These are phyloP conservation scores for Aspergillus pseudonomiae DNA, from an alignment of 2,329 filamentous ascomycete genomes.

Conservation along the genomic window DNA sequence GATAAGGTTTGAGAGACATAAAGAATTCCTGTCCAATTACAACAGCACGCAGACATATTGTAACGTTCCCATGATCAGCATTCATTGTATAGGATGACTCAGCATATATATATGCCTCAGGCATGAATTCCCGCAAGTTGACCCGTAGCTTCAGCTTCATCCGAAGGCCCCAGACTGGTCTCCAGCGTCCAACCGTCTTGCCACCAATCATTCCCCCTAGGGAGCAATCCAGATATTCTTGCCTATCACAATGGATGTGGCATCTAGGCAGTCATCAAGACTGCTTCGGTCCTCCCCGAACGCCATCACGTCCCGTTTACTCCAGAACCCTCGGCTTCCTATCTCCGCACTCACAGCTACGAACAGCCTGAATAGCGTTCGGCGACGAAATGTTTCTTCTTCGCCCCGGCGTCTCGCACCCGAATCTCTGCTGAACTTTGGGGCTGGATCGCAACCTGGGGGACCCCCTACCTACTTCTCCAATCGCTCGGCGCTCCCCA, in stretches of 20 bases:
- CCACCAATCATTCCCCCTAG: background rate
- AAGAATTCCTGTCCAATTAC: background rate
- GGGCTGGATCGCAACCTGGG: conserved; percentile 28
- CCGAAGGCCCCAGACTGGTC: conserved; percentile 21
- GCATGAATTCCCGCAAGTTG: conserved; percentile 15
- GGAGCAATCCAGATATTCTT: background rate
- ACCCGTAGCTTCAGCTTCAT: conserved; percentile 18
- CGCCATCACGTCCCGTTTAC: conserved; percentile 24
- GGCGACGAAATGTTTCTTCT: conserved; percentile 35
- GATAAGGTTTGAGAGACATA: background rate
- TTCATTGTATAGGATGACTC: conserved; percentile 13
- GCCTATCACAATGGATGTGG: conserved; percentile 39
- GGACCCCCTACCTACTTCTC: conserved; percentile 75
- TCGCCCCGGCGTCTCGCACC: conserved; percentile 32
- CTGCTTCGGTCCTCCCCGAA: conserved; percentile 33
- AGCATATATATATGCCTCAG: conserved; percentile 28
- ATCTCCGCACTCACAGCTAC: conserved; percentile 22
- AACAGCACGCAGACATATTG: no score
- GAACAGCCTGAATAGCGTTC: conserved; percentile 27
- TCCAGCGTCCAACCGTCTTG: background rate
- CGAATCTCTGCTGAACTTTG: conserved; percentile 37
- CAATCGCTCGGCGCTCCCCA: conserved; percentile 69
- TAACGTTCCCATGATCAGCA: background rate
- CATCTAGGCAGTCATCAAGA: conserved; percentile 38
- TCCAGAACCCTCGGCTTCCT: conserved; percentile 27